phyloP scores from a whole-genome alignment of 2,329 filamentous ascomycete species.

The Claviceps quebecensis region DNA sequence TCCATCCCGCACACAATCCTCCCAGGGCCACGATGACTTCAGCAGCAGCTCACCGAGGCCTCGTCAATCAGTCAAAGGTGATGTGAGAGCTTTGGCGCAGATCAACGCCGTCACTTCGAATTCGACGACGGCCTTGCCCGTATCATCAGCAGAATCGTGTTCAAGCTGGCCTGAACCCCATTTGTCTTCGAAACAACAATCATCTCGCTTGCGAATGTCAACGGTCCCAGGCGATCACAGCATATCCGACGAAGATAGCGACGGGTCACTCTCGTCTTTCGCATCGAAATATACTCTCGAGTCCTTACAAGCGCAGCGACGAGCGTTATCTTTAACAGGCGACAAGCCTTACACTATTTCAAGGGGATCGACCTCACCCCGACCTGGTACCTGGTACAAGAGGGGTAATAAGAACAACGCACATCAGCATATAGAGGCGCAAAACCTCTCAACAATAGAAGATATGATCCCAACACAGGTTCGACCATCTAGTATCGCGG shows the following conservation, averaged over 20 bases:
- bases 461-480: conserved; percentile 5
- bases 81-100: not conserved
- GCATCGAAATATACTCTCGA: conserved; percentile 13
- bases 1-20: not conserved
- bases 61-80: not conserved
- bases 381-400: conserved; percentile 12
- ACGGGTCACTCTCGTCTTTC: not conserved
- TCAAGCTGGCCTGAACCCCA: not conserved
- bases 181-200: conserved; percentile 1
- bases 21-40: conserved; percentile 6
- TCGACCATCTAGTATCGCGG: not conserved
- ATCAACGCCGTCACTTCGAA: not conserved
- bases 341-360: conserved; percentile 12
- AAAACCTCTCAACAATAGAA: not conserved
- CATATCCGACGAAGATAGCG: conserved; percentile 1
- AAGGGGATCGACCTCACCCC: conserved; percentile 7
- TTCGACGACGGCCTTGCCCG: not conserved
- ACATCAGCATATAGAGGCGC: not conserved
- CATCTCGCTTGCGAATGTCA: conserved; percentile 1
- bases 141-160: not conserved
- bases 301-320: not conserved
- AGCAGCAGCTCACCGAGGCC: not conserved
- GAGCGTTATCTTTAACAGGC: conserved; percentile 19
- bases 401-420: conserved; percentile 7
- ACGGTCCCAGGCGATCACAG: not conserved